These are phyloP conservation scores for Betula pendula DNA, from an alignment of 306 rosid species.

Conservation along the genomic window DNA sequence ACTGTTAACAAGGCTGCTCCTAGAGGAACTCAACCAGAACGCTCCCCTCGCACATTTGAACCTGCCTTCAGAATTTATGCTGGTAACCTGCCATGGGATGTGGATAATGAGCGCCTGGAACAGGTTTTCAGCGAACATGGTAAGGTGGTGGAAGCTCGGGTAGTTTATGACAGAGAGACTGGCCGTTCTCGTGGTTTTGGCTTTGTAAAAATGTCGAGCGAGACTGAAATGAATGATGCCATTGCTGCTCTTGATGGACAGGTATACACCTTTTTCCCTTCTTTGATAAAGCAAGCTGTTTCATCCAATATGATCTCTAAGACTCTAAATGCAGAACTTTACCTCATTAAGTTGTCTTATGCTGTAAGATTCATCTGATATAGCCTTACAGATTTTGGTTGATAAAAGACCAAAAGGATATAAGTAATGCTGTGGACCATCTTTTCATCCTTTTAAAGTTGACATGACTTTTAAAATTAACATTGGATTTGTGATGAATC, in stretches of 20 bases:
- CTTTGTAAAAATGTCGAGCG: constrained; percentile 79
- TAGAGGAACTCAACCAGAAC: constrained; percentile 69
- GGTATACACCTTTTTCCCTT: constrained; percentile 44
- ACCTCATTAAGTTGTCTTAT: neutral
- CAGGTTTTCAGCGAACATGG: constrained; percentile 82
- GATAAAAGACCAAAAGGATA: neutral
- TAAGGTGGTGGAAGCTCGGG: constrained; percentile 65
- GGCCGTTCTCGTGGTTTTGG: constrained; percentile 99
- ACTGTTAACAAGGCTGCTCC: constrained; percentile 94
- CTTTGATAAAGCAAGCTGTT: neutral
- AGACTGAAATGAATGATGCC: constrained; percentile 75
- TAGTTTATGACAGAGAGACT: constrained; percentile 79
- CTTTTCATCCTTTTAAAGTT: no score
- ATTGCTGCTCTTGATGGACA: constrained; percentile 94
- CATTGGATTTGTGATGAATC: no score
- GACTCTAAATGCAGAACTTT: neutral
- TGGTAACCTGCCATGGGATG: constrained; percentile 90
- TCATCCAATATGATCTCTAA: neutral
- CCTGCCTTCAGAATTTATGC: constrained; percentile 58
- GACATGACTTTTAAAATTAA: no score
- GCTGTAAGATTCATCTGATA: neutral
- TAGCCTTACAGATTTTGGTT: neutral
- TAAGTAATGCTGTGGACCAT: no score
- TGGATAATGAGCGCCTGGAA: constrained; percentile 67
- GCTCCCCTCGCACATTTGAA: constrained; percentile 48